Percentiles rank a stretch among this genome's conserved stretches.
Evolutionary conservation across 2,329 filamentous ascomycete genomes (phyloP).

Genomic region (Epicoccum sorghinum): DNA sequence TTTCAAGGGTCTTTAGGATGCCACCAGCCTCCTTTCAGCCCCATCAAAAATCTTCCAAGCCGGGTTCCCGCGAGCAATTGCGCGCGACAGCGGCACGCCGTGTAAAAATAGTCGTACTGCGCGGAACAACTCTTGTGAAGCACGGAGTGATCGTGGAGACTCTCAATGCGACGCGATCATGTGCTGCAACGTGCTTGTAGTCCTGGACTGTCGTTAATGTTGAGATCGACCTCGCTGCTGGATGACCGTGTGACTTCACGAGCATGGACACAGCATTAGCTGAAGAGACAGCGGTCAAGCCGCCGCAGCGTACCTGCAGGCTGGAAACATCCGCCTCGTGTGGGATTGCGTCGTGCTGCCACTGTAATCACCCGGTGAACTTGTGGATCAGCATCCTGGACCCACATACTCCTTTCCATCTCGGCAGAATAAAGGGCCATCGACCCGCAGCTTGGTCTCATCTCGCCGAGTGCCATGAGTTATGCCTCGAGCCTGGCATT

Average conservation of each 20-base stretch:
- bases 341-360: slow-evolving; percentile 5
- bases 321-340: slow-evolving; percentile 10
- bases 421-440: slow-evolving; percentile 6
- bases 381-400: slow-evolving; percentile 11
- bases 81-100: slow-evolving; percentile 1
- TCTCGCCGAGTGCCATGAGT: slow-evolving; percentile 13
- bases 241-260: slow-evolving; percentile 2
- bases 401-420: slow-evolving; percentile 9
- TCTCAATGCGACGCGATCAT: slow-evolving; percentile 1
- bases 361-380: slow-evolving; percentile 14
- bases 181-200: slow-evolving; percentile 3
- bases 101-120: slow-evolving; percentile 13
- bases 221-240: neutral
- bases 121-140: neutral
- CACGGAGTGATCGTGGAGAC: neutral
- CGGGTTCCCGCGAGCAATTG: slow-evolving; percentile 1
- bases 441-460: slow-evolving; percentile 5
- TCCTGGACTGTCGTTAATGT: neutral
- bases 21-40: slow-evolving; percentile 11
- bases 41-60: slow-evolving; percentile 15
- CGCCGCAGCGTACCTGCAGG: slow-evolving; percentile 1
- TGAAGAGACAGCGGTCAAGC: slow-evolving; percentile 1
- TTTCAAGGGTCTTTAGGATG: neutral
- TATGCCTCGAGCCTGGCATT: neutral
- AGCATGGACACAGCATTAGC: slow-evolving; percentile 4